These are phyloP conservation scores for Apiotrichum gamsii DNA, from an alignment of 1,284 basidiomycete genomes.

Conservation along the genomic window DNA sequence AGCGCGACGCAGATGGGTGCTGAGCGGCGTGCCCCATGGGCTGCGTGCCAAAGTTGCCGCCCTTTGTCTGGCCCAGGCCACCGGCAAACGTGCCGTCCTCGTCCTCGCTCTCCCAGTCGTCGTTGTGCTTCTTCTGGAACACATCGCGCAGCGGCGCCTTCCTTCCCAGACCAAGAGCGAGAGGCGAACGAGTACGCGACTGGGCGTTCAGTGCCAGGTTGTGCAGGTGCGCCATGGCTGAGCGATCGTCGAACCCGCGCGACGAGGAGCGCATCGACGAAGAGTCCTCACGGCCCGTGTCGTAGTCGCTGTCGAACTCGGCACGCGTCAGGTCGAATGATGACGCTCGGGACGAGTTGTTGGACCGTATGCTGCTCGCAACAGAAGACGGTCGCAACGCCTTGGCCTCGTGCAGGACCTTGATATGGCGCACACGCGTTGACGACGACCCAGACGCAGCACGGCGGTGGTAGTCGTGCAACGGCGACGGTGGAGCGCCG, in stretches of 20 bases:
- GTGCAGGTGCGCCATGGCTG: constrained; percentile 3
- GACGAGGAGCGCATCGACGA: constrained; percentile 19
- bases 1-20: background rate
- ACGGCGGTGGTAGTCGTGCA: constrained; percentile 42
- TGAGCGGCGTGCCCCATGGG: background rate
- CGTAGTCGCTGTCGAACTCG: constrained; percentile 22
- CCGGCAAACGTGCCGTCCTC: constrained; percentile 33
- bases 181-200: constrained; percentile 23
- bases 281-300: constrained; percentile 28
- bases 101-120: constrained; percentile 49
- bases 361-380: constrained; percentile 34
- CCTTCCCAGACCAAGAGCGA: constrained; percentile 7
- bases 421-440: constrained; percentile 35
- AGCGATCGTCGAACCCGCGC: constrained; percentile 13
- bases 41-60: background rate
- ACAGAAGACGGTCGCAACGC: constrained; percentile 30
- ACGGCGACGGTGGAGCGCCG: constrained; percentile 26
- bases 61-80: constrained; percentile 43
- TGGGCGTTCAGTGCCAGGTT: constrained; percentile 15
- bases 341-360: constrained; percentile 25
- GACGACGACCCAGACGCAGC: constrained; percentile 35
- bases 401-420: constrained; percentile 38
- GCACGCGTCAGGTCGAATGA: constrained; percentile 3
- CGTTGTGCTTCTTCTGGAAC: constrained; percentile 45
- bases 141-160: constrained; percentile 47